phyloP scores from a whole-genome alignment of 1,284 basidiomycete species.

The Sporisorium exsertum region DNA sequence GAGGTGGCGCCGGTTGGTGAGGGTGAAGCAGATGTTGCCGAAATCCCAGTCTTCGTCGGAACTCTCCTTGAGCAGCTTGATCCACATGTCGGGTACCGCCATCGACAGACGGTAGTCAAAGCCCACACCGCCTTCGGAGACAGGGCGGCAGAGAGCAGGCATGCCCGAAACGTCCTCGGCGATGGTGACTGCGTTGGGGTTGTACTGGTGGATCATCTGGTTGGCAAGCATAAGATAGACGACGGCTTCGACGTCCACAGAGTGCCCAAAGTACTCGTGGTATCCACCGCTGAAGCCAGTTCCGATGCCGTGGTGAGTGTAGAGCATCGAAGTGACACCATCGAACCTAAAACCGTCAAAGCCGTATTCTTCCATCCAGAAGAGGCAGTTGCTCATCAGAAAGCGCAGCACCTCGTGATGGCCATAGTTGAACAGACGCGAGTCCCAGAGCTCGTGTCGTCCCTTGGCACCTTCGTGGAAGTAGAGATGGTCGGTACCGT shows the following conservation, averaged over 20 bases:
- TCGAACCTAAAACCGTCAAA: slow-evolving; percentile 99
- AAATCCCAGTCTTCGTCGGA: slow-evolving; percentile 89
- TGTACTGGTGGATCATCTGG: slow-evolving; percentile 84
- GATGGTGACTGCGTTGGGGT: slow-evolving; percentile 85
- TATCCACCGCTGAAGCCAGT: slow-evolving; percentile 97
- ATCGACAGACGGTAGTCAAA: slow-evolving; percentile 98
- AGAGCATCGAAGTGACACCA: slow-evolving; percentile 99
- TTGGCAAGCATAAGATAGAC: slow-evolving; percentile 98
- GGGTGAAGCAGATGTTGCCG: slow-evolving; percentile 85
- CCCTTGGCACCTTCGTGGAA: slow-evolving; percentile 94
- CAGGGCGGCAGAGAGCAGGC: slow-evolving; percentile 89
- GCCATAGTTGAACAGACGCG: slow-evolving; percentile 90
- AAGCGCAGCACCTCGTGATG: slow-evolving; percentile 93
- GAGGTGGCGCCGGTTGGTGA: slow-evolving; percentile 87
- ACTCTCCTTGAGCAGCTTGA: slow-evolving; percentile 95
- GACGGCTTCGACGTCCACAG: slow-evolving; percentile 87
- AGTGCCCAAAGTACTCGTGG: slow-evolving; percentile 93
- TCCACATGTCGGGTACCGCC: slow-evolving; percentile 99
- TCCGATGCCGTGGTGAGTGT: slow-evolving; percentile 93
- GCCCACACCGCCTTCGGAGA: slow-evolving; percentile 86
- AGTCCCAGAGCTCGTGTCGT: slow-evolving; percentile 94
- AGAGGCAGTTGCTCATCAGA: slow-evolving; percentile 91
- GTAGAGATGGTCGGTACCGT: slow-evolving; percentile 94
- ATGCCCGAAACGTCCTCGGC: slow-evolving; percentile 98
- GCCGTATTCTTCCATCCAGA: slow-evolving; percentile 92